These are phyloP conservation scores for Pelargonium exstipulatum DNA, from an alignment of 441 rosid genomes.

Conservation along the genomic window DNA sequence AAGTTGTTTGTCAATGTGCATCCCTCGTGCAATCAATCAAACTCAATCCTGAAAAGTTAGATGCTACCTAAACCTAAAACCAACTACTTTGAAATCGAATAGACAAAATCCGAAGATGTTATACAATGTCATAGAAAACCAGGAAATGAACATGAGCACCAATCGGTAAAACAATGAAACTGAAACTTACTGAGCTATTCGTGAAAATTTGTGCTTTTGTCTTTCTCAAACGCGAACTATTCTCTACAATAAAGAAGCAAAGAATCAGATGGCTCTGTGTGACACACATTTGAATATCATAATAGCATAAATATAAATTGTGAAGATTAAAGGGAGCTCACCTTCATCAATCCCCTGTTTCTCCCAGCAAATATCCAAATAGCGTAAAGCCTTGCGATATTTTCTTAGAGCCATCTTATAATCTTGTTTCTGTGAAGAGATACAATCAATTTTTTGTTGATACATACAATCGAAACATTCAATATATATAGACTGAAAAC, in stretches of 20 bases:
- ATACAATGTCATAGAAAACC: neutral
- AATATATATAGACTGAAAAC: neutral
- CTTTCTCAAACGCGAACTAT: slow-evolving; percentile 70
- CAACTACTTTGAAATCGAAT: too few relatives aligned
- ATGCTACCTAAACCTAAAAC: too few relatives aligned
- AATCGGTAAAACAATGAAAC: neutral
- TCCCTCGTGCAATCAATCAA: neutral
- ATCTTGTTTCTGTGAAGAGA: slow-evolving; percentile 63
- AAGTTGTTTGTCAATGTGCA: neutral
- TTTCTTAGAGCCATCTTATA: slow-evolving; percentile 87
- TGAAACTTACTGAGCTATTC: slow-evolving; percentile 70
- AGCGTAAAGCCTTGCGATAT: slow-evolving; percentile 81
- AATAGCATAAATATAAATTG: neutral
- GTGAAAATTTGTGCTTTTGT: slow-evolving; percentile 88
- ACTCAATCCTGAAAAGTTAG: too few relatives aligned
- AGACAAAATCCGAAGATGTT: neutral
- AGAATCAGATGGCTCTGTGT: slow-evolving; percentile 6
- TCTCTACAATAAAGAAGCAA: slow-evolving; percentile 38
- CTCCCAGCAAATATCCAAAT: slow-evolving; percentile 96
- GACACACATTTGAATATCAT: slow-evolving; percentile 4
- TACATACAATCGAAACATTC: neutral
- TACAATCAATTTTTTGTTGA: neutral
- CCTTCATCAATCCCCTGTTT: slow-evolving; percentile 95
- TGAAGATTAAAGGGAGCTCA: slow-evolving; percentile 16
- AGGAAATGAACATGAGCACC: neutral